Base-by-base conservation (phyloP, 1,284 basidiomycete genomes). In the Rhizoctonia solani region DNA sequence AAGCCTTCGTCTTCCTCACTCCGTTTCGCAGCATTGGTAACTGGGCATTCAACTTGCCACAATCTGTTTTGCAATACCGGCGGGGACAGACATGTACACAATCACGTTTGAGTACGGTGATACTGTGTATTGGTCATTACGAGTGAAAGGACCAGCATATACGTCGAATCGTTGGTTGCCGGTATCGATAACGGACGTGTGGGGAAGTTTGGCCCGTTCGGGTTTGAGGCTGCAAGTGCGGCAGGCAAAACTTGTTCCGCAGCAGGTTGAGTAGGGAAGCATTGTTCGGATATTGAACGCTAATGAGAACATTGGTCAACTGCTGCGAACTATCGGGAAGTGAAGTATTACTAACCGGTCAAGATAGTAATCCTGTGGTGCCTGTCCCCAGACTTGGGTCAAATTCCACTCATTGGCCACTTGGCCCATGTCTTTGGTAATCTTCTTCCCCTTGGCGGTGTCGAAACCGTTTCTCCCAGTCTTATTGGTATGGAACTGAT, bases 121-220 rank as follows among this genome's bases (percentile, higher is more conserved):
- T 0, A 84, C 82, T 0, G 88, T 89, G 25, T 91, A 81, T 74
- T 91, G 86, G 75, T 93, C 90, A 75, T 93, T 91, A 74, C 85
- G 85, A 49, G 87, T 88, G 37, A 41, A 61, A 1, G 52, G 58
- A 27, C 53, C 67, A 1, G 79, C 69, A 30, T 83, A 85, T 47
- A 94, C 75, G 72, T 92, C 87, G 77, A 88, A 93, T 53, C 92
- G 84, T 72, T 88, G 81, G n/a, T 81, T 86, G 14, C 88, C 92
- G 1, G 88, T 85, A 76, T 93, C 88, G 56, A 82, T 80, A 69
- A 93, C 83, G 74, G 90, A 84, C 68, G 91, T 76, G 70, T 83
- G 86, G n/a, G 87, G 84, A 61, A 84, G 81, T 11, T 73, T 74
- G 2, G 83, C 80, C 39, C 87, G 82, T 6, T 82, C 79, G 73